Evolutionary conservation across 441 rosid species (phyloP).

Genomic region (Corymbia citriodora): DNA sequence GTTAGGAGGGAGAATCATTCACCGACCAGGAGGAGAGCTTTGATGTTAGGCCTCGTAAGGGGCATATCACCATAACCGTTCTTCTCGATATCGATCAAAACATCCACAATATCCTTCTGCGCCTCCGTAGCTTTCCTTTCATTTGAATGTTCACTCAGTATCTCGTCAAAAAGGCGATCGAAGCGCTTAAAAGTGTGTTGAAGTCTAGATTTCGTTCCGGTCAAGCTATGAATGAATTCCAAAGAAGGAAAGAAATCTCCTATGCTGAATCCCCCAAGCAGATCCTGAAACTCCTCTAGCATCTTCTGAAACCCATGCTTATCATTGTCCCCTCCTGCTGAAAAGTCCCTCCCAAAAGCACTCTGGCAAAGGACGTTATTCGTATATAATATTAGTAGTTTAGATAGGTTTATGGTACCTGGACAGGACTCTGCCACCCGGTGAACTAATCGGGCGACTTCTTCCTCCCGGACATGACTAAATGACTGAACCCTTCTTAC

Average conservation of each 20-base stretch:
- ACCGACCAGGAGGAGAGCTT: constrained; percentile 53
- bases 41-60: constrained; percentile 40
- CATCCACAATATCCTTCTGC: constrained; percentile 37
- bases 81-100: constrained; percentile 32
- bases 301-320: constrained; percentile 28
- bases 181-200: constrained; percentile 21
- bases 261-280: constrained; percentile 32
- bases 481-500: too few species aligned
- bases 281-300: constrained; percentile 31
- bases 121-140: constrained; percentile 5
- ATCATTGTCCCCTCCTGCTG: constrained; percentile 22
- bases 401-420: too few species aligned
- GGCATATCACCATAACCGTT: constrained; percentile 21
- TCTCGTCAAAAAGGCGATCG: constrained; percentile 19
- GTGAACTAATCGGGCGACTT: too few species aligned
- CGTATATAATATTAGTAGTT: too few species aligned
- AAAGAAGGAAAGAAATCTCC: constrained; percentile 57
- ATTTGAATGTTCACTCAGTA: constrained; percentile 29
- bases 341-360: constrained; percentile 21
- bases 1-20: background rate
- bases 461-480: too few species aligned
- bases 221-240: constrained; percentile 37
- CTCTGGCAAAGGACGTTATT: background rate
- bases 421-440: too few species aligned
- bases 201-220: constrained; percentile 37